Evolutionary conservation across 75 land plant genomes (phyloP), one percentile per base, ranked within the genome.

Genomic region (Cunninghamia lanceolata): DNA sequence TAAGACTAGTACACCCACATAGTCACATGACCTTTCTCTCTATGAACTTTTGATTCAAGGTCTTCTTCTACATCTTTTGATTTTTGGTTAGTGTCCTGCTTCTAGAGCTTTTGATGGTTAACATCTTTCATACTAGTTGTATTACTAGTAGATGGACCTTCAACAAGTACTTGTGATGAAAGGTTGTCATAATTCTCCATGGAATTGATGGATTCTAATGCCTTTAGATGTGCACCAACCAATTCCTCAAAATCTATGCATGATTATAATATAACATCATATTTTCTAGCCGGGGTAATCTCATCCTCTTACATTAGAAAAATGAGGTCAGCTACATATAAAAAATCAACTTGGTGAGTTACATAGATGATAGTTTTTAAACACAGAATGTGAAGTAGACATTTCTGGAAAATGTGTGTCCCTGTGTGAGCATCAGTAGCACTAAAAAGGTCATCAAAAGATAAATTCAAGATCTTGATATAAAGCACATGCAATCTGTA

Each of bases 401-500:
- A 70, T 28, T n/a, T 89, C 19, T 85, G 88, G 86, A 89, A 87
- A 10, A 89, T 43, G 35, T 87, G 39, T 39, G 53, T 84, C 40
- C 88, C 89, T 0, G 90, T 89, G 19, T 89, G 89, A 9, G 86
- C 83, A 66, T 89, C 90, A 63, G 87, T 86, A 63, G 89, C 86
- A 89, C 89, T 87, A 50, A 89, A 87, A 81, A 86, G 90, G 52
- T 89, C 90, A 89, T 89, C 89, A 89, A 66, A 11, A 89, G 84
- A 85, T 89, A 89, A 40, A 89, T 87, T 93, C 93, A 13, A 82
- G 81, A 84, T 92, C 93, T 77, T 93, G 92, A 82, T 93, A 93
- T 9, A 93, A 28, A 73, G 95, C 95, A 34, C 95, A 85, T 3
- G 95, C 95, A 54, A 93, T 87, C 83, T 93, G 95, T 39, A 93